Percentiles rank a stretch among this genome's conserved stretches.
Evolutionary conservation across 129 eudicot species (phyloP).

Genomic region (carrot (Daucus carota)): DH1_v3.0 NC_030387.2:3637501-3638000

Average conservation of each 20-base stretch:
- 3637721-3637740: constrained; percentile 90
- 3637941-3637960: constrained; percentile 14
- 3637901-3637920: constrained; percentile 10
- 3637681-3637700: constrained; percentile 79
- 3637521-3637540: constrained; percentile 95
- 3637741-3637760: constrained; percentile 89
- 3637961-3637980: constrained; percentile 3
- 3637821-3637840: background rate
- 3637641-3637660: constrained; percentile 46
- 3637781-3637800: background rate
- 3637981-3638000: constrained; percentile 28
- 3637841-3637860: constrained; percentile 21
- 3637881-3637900: constrained; percentile 28
- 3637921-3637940: constrained; percentile 13
- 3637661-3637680: constrained; percentile 71
- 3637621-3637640: constrained; percentile 38
- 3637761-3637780: constrained; percentile 53
- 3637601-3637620: constrained; percentile 52
- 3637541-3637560: constrained; percentile 99
- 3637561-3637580: constrained; percentile 93
- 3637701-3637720: constrained; percentile 79
- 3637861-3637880: constrained; percentile 25
- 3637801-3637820: background rate
- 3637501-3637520: constrained; percentile 52
- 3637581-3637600: constrained; percentile 75